Evolutionary conservation across 257 asterid genomes (phyloP).

Genomic region (Parsonsia alboflavescens): DNA sequence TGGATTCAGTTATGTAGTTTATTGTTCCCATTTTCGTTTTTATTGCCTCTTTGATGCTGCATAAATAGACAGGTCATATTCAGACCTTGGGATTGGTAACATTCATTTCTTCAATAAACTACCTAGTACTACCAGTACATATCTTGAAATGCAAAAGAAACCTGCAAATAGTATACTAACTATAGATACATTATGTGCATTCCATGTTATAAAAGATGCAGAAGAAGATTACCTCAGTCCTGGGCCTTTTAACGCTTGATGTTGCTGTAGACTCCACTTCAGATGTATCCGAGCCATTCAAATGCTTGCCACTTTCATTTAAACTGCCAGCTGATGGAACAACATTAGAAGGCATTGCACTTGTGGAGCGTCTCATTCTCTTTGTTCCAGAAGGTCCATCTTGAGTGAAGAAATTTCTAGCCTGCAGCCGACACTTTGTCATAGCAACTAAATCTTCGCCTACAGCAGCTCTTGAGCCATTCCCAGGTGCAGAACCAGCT

Average conservation of each 20-base stretch:
- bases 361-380: conserved; percentile 85
- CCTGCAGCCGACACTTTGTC: conserved; percentile 90
- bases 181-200: neutral
- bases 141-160: neutral
- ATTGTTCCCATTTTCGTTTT: neutral
- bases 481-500: conserved; percentile 98
- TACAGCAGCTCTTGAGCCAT: conserved; percentile 96
- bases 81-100: neutral
- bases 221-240: conserved; percentile 48
- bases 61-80: neutral
- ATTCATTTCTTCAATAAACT: neutral
- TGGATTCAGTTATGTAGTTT: neutral
- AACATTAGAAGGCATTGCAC: conserved; percentile 54
- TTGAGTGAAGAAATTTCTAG: conserved; percentile 69
- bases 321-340: conserved; percentile 73
- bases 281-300: conserved; percentile 56
- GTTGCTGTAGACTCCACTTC: conserved; percentile 93
- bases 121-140: neutral
- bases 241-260: conserved; percentile 55
- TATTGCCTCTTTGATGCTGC: neutral
- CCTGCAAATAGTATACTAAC: neutral
- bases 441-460: conserved; percentile 98
- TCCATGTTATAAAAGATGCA: neutral
- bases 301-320: conserved; percentile 55
- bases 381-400: conserved; percentile 80